Percentiles rank a stretch among this genome's conserved stretches.
phyloP scores from a whole-genome alignment of 78 protist species.

The Dictyostelium brefeldianum region DNA sequence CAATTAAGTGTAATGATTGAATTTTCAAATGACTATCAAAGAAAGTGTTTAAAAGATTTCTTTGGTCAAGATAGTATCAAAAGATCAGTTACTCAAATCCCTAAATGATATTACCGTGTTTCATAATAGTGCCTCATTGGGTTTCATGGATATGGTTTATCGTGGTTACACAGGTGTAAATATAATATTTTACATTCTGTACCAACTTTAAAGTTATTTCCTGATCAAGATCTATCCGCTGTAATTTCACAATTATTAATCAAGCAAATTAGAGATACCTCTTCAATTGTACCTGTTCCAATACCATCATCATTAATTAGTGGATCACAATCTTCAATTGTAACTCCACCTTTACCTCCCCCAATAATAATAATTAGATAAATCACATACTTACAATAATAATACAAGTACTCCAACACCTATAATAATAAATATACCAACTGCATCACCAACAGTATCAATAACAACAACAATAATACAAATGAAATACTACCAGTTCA shows the following conservation, averaged over 20 bases:
- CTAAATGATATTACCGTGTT: neutral
- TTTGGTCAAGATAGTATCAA: neutral
- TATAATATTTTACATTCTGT: neutral
- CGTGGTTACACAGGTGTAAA: neutral
- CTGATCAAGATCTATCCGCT: neutral
- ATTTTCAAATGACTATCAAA: slow-evolving; percentile 3
- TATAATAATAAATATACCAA: no score
- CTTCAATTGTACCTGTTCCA: neutral
- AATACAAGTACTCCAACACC: neutral
- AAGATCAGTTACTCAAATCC: neutral
- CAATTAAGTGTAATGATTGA: neutral
- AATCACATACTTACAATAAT: no score
- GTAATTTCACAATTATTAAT: neutral
- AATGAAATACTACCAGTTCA: no score
- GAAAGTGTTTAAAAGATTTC: neutral
- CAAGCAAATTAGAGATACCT: neutral
- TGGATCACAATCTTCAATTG: neutral
- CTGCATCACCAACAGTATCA: neutral
- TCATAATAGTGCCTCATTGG: neutral
- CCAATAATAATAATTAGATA: neutral
- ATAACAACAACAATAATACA: no score
- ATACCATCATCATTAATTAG: neutral
- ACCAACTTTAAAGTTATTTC: neutral
- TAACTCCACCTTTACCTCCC: neutral
- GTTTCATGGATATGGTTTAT: neutral